Evolutionary conservation across 495 filamentous ascomycete genomes (phyloP), one percentile per base, ranked within the genome.

Genomic region (Penicilliopsis zonata): DNA sequence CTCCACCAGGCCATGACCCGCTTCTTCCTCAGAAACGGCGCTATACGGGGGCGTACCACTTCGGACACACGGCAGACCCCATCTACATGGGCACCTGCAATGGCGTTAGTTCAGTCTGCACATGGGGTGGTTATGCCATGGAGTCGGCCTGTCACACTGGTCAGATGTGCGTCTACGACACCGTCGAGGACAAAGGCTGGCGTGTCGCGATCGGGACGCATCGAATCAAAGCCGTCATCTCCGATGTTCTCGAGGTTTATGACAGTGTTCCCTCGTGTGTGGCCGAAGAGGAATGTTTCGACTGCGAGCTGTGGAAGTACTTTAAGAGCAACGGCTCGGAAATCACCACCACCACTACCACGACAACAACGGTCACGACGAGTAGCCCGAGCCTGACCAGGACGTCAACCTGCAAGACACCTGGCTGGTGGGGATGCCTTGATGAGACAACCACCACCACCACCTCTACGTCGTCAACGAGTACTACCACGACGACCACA

Each of bases 41-140:
- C 31, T 70, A 69, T 42, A 92, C 82, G 2, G 88, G 85, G 2
- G 65, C 79, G n/a, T 93, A 74, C 44, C 92, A 98, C 56, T 84
- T 95, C 47, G 90, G 90, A 5, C 84, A 96, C 49, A 96, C 84
- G 4, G 90, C 92, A 5, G 90, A 98, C 56, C 90, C 90, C 0
- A 71, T 98, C 4, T 98, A 78, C 49, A 86, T 95, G 69, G 90
- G 90, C 18, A 80, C 79, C 7, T 98, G 90, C 55, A 94, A 93
- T 50, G 82, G 80, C 20, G 82, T 83, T 10, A 85, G 80, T 16
- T 83, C 87, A 9, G 69, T 71, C 5, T 98, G 90, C 50, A 86
- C 86, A 12, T 78, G 90, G 44, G 87, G 72, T n/a, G 90, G 90
- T 4, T 98, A 96, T 52, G 86, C 92, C 5, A 64, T 98, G 65